Evolutionary conservation across 192 early-diverging fungal species (phyloP), one percentile per base, ranked within the genome.

Genomic region (Entomortierella beljakovae): DNA sequence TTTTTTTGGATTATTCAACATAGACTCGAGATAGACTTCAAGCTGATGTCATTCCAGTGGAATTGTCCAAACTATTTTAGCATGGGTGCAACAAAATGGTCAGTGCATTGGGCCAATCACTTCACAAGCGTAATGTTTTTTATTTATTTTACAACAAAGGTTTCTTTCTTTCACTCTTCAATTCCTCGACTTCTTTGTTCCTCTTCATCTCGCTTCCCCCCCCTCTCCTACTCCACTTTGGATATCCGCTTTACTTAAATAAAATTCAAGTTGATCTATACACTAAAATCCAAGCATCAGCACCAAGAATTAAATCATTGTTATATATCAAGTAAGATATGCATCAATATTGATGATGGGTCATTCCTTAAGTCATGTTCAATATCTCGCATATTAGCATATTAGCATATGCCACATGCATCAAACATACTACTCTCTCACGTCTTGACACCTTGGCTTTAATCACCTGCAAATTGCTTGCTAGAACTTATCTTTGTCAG

Each of bases 111-210:
- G 20, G 43, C 2, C 6, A 46, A 10, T 6, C 37, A 38, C n/a
- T n/a, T n/a, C n/a, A n/a, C n/a, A n/a, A n/a, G n/a, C n/a, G n/a
- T n/a, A n/a, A n/a, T n/a, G n/a, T n/a, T 8, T 46, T 46, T 46
- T 10, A 20, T 32, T 50, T 3, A 18, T 32, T 50, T 49, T 8
- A n/a, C 29, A 38, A 53, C 35, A 33, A 16, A 31, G 23, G 38
- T 18, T 32, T 23, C 35, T 6, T 23, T 38, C 40, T 20, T 32
- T 28, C 23, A 50, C 22, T 18, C 43, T 18, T 22, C 22, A 37
- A 28, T 56, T 34, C 26, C 53, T 16, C 15, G 34, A 22, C 57
- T 61, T 40, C 54, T 42, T 34, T 54, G 43, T 26, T 43, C 50
- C 31, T 57, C 60, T 37, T 23, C 15, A 18, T 18, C 35, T n/a